Percentiles rank a stretch among this genome's conserved stretches.
Evolutionary conservation across 106 monocot genomes (phyloP).

Genomic region (Alisma plantagoaquatica): DNA sequence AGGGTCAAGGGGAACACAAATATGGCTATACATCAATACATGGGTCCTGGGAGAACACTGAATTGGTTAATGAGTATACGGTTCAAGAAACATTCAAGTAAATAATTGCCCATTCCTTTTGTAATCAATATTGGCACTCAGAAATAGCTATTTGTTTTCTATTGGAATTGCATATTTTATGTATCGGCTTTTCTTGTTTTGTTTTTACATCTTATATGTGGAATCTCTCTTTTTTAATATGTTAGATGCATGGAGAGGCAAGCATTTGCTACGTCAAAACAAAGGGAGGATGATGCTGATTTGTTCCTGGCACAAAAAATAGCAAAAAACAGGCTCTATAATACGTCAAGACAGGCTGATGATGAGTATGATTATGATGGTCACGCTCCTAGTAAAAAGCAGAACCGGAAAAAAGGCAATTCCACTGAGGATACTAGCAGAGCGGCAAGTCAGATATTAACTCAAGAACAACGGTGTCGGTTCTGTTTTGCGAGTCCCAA

Average conservation of each 20-base stretch:
- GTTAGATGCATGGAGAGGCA: slow-evolving; percentile 32
- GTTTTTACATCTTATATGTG: not conserved
- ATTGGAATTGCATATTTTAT: too few relatives aligned
- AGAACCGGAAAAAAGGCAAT: slow-evolving; percentile 29
- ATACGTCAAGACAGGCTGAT: slow-evolving; percentile 42
- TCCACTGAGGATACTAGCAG: slow-evolving; percentile 14
- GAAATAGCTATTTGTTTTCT: too few relatives aligned
- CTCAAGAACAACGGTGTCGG: slow-evolving; percentile 71
- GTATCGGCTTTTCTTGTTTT: too few relatives aligned
- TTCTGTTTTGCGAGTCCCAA: slow-evolving; percentile 89
- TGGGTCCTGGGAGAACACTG: too few relatives aligned
- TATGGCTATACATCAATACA: too few relatives aligned
- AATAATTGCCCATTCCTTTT: too few relatives aligned
- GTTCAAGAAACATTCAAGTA: too few relatives aligned
- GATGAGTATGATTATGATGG: slow-evolving; percentile 90
- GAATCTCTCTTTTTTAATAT: slow-evolving; percentile 1
- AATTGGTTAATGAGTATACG: too few relatives aligned
- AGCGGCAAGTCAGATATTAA: slow-evolving; percentile 24
- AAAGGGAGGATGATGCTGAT: slow-evolving; percentile 81
- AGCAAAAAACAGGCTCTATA: slow-evolving; percentile 51
- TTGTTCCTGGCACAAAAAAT: slow-evolving; percentile 62
- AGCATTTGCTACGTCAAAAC: slow-evolving; percentile 23
- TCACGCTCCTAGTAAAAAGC: slow-evolving; percentile 56
- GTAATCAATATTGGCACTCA: too few relatives aligned
- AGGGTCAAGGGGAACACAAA: too few relatives aligned